Base-by-base conservation (phyloP, 1,284 basidiomycete species). In the Kwoniella shivajii region DNA sequence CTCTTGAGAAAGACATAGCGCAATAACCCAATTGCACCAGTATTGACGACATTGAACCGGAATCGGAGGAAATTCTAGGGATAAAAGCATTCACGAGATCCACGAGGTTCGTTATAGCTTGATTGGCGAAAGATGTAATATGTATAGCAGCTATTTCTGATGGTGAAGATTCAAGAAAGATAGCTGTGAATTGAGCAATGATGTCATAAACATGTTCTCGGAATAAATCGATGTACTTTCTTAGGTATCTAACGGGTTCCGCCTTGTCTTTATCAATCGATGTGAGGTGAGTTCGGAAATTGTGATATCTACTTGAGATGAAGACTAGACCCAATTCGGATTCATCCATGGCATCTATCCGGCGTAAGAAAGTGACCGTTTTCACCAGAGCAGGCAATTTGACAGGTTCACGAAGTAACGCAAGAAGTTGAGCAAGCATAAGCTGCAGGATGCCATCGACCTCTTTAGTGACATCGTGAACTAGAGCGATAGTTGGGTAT, bases 11-110 rank as follows among this genome's bases (percentile, higher is more conserved):
- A 0, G 92, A 91, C n/a, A 87, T 85, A 4, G 90, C 86, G 72
- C 92, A 95, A 77, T 96, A 96, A 9, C 89, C 89, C 43, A 97
- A 83, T 68, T 96, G 93, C 0, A 92, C 93, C 51, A 94, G 84
- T 45, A 96, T 83, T 7, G 92, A 88, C 1, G 88, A 86, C 45
- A 95, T 83, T 2, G 88, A 81, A 0, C 87, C 82, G 0, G 88
- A 82, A 50, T 86, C 84, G 76, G 72, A 70, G 9, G 67, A 50
- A 44, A 83, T 71, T 51, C 82, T 80, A 0, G 82, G 78, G 69
- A 86, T 70, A 52, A 81, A 67, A 2, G 49, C 60, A 14, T 64
- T 3, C 77, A 83, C 68, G 26, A 78, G 63, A 3, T 61, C 43
- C 26, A 88, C 80, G 37, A 87, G 82, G 6, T 82, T 79, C 16